Evolutionary conservation across 768 basidiomycete genomes (phyloP), one percentile per base, ranked within the genome.

Genomic region (Tricholoma flavovirens): DNA sequence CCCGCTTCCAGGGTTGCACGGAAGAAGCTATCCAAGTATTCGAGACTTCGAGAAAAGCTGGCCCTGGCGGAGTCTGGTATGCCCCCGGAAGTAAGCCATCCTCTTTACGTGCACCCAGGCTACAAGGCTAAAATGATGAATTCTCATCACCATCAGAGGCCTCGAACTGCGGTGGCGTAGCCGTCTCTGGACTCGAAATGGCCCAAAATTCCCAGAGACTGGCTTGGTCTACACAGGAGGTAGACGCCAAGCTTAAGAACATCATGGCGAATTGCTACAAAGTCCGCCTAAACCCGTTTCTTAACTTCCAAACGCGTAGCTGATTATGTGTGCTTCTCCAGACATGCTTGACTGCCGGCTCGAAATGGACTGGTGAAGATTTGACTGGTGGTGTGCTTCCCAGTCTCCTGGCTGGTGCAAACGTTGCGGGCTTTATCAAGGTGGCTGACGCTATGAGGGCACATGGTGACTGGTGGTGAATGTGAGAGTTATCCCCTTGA

Each of bases 151-250:
- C 15, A 29, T 1, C 61, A 75, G 73, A 80, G 72, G 78, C 79
- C 5, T 76, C 78, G 67, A 84, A 86, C 73, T 80, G 78, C 61
- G 88, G 88, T 69, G 88, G 88, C 72, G 88, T 90, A 54, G 86
- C 86, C 38, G 86, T 87, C 21, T 87, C 84, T 8, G 86, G 85
- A 61, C 81, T 89, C 59, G 88, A 88, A 75, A 88, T 88, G 86
- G 83, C 84, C 2, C 87, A 88, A 73, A 88, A 90, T 77, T 85
- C 83, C 64, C 79, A 82, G 65, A 75, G 83, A 33, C 77, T 83
- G 46, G 75, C 77, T 43, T 88, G 87, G 87, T 71, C 81, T 3
- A 73, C 76, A 55, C 70, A 75, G 58, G 82, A 84, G 62, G 86
- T 90, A 51, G 88, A 90, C 69, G 67, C 64, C 17, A 86, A 85